Evolutionary conservation across 352 stramenopile species (phyloP), one percentile per base, ranked within the genome.

Genomic region (Globisporangium spiculum): DNA sequence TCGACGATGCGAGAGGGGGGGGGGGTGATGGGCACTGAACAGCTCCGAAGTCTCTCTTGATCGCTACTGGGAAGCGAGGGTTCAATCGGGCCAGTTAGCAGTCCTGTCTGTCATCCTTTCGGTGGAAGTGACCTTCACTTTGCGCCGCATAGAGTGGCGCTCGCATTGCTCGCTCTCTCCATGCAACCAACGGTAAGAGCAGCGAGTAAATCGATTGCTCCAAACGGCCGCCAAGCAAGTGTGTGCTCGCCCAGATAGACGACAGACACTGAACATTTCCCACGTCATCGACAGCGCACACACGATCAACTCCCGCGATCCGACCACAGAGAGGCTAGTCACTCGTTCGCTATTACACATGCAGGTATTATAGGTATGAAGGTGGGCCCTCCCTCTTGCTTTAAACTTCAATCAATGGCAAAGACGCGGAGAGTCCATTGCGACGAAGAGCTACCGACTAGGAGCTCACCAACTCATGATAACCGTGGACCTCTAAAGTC

Each of bases 91-190:
- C 27, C 55, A 61, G 55, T 44, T 27, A 7, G 41, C 27, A 5
- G 55, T 48, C 30, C 30, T 61, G 55, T 61, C 55, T 61, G 55
- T 61, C 55, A 30, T 61, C 55, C 55, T 61, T 61, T 61, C 55
- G 55, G 55, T 61, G 55, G 55, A 61, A 61, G 55, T 4, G 27
- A 44, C 44, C 18, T 22, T 52, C 44, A 52, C 44, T 22, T 52
- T 52, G 30, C 16, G 8, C 55, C 27, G 27, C 18, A 38, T 30
- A 30, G 55, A 60, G 55, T 38, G 55, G 55, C 18, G 2, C 14
- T 32, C 22, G 26, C 14, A n/a, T 60, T 1, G 36, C 36, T 44
- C 12, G 12, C 54, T 34, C 34, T 24, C 34, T 24, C 16, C 54
- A 22, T n/a, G 41, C 16, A 50, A 50, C n/a, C 4, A 7, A 32